Percentiles rank a stretch among this genome's conserved stretches.
phyloP scores from a whole-genome alignment of 2,329 filamentous ascomycete genomes.

The Lachnellula suecica region DNA sequence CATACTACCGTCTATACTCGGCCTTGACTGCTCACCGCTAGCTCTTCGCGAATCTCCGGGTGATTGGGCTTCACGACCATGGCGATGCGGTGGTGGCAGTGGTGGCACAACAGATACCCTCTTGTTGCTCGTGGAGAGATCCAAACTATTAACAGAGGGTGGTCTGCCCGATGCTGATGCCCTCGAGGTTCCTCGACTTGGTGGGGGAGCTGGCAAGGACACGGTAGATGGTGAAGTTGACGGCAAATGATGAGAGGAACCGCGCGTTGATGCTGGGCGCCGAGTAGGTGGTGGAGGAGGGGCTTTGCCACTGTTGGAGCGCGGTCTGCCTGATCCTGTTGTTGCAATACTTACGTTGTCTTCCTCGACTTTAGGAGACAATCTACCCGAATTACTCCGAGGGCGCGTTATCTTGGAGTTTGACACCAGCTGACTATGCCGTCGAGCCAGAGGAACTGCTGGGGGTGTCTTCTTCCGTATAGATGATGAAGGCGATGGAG shows the following conservation, averaged over 20 bases:
- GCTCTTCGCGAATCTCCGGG: constrained; percentile 16
- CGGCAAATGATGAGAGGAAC: constrained; percentile 22
- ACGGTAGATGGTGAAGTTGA: constrained; percentile 28
- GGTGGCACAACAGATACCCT: constrained; percentile 27
- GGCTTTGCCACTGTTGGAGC: constrained; percentile 20
- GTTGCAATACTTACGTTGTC: constrained; percentile 17
- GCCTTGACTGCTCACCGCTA: constrained; percentile 26
- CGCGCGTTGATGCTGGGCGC: constrained; percentile 24
- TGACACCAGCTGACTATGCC: constrained; percentile 31
- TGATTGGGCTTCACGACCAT: constrained; percentile 34
- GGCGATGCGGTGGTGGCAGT: constrained; percentile 41
- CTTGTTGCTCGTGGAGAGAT: constrained; percentile 24
- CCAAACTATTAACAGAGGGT: constrained; percentile 26
- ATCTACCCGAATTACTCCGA: constrained; percentile 22
- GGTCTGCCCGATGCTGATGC: constrained; percentile 19
- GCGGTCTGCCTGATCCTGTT: constrained; percentile 11
- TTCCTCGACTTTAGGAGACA: constrained; percentile 30
- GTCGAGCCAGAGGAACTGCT: constrained; percentile 38
- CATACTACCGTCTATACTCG: constrained; percentile 21
- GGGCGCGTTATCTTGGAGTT: constrained; percentile 27
- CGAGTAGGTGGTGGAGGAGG: constrained; percentile 35
- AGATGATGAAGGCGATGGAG: constrained; percentile 33
- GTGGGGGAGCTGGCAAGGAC: constrained; percentile 43
- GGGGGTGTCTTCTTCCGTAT: constrained; percentile 36
- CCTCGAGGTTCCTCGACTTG: constrained; percentile 25